Base-by-base conservation (phyloP, 1,139 yeast species). In the Ogataea hybrid region DNA sequence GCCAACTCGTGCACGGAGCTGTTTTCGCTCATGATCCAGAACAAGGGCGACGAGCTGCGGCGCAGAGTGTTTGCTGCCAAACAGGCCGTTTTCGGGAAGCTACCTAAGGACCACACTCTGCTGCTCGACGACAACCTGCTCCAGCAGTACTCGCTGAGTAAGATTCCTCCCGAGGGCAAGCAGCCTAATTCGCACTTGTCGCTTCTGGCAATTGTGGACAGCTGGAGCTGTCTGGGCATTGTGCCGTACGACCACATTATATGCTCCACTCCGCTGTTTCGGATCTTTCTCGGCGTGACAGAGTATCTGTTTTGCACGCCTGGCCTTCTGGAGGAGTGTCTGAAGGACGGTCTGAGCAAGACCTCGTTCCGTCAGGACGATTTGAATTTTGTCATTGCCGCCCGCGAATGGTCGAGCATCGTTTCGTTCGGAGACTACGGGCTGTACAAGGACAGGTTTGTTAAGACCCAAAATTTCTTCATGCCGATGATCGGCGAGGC, bases 221-320 rank as follows among this genome's bases (percentile, higher is more conserved):
- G 95, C 58, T 92, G 98, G 98, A 76, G 74, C 56, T 81, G 82
- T 51, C 67, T 88, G 37, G 85, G 84, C 1, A 88, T 92, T 33
- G 81, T 85, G 16, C 98, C 98, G 2, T 90, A 92, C 58, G 97
- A 90, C 60, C 98, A 92, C 63, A 90, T 90, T 67, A 90, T 92
- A 50, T 92, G 98, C 61, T 88, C 97, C 1, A 92, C 98, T 0
- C 98, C 98, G 28, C 57, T 84, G 27, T 92, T 90, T 62, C 74
- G 98, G 59, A 88, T 92, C 34, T 88, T 94, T 65, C 71, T 92
- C 38, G 97, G 97, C 31, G 97, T 92, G 16, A 81, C 96, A 0
- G 97, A 92, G 59, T 90, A 88, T 60, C 68, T 92, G 25, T 92
- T 92, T 61, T 81, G 95, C 56, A 79, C 90, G 0, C 92, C 94